These are phyloP conservation scores for Pyrenochaeta sp. DNA, from an alignment of 2,329 filamentous ascomycete genomes.

Conservation along the genomic window DNA sequence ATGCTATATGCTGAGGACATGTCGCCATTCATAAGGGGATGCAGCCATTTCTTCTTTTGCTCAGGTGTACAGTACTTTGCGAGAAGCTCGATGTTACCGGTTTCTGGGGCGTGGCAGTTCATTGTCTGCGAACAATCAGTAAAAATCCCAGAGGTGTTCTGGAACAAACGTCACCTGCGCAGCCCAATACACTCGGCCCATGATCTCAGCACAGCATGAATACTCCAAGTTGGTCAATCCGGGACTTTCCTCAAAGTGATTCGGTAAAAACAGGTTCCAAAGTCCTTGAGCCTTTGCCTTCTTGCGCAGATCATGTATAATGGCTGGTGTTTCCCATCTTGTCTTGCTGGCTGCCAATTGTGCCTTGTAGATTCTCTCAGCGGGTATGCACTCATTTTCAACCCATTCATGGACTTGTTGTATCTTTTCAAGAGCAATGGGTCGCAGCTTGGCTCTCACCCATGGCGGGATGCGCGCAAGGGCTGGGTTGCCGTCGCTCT, in stretches of 20 bases:
- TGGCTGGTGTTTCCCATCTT: constrained; percentile 52
- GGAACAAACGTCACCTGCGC: constrained; percentile 42
- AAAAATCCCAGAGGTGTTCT: not conserved
- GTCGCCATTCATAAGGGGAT: constrained; percentile 59
- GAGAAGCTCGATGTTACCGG: constrained; percentile 63
- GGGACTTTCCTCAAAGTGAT: constrained; percentile 53
- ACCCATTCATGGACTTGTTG: constrained; percentile 55
- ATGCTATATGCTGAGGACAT: constrained; percentile 61
- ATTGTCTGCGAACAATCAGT: constrained; percentile 45
- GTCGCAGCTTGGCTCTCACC: constrained; percentile 62
- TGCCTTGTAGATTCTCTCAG: constrained; percentile 54
- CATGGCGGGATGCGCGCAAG: constrained; percentile 53
- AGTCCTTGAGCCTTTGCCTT: constrained; percentile 52
- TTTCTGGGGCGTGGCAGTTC: constrained; percentile 59
- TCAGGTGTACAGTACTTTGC: constrained; percentile 61
- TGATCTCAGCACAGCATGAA: constrained; percentile 56
- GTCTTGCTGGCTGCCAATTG: constrained; percentile 41
- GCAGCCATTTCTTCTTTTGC: constrained; percentile 61
- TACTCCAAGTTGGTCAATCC: constrained; percentile 59
- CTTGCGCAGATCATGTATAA: constrained; percentile 54
- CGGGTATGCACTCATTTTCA: constrained; percentile 56
- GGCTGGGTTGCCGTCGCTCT: constrained; percentile 44
- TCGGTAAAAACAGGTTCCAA: constrained; percentile 54
- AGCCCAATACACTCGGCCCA: constrained; percentile 58
- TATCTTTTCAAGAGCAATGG: constrained; percentile 54